Conservation (phyloP, 2,329 filamentous ascomycete genomes). For the Ophiostoma sp. region DNA sequence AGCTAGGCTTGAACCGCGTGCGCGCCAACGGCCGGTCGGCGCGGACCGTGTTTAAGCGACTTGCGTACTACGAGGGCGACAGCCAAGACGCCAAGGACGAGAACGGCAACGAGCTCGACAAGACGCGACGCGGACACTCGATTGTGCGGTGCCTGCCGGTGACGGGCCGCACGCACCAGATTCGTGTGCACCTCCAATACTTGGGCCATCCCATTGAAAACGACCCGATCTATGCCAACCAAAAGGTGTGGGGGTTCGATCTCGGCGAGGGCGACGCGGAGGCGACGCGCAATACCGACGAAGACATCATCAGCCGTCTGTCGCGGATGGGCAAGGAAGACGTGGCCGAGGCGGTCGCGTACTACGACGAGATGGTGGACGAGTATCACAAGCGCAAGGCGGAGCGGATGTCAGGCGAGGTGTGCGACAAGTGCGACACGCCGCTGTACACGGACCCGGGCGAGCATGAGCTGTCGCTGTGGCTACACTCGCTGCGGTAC, state of each 20-base stretch:
- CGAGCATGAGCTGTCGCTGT: constrained; percentile 82
- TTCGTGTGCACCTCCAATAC: constrained; percentile 91
- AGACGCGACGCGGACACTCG: constrained; percentile 63
- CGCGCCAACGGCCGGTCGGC: constrained; percentile 87
- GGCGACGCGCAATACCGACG: constrained; percentile 66
- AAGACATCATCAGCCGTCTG: constrained; percentile 81
- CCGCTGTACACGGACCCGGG: constrained; percentile 91
- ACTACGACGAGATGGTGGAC: constrained; percentile 90
- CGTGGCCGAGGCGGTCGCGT: constrained; percentile 81
- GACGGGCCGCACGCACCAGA: constrained; percentile 89
- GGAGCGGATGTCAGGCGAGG: constrained; percentile 84
- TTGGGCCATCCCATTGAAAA: constrained; percentile 93
- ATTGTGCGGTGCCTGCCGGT: constrained; percentile 91
- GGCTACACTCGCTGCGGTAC: constrained; percentile 87
- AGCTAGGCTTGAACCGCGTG: constrained; percentile 90
- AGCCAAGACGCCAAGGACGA: constrained; percentile 1
- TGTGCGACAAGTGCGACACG: constrained; percentile 76
- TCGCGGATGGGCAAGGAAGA: constrained; percentile 92
- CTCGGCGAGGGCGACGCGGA: constrained; percentile 66
- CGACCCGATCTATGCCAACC: constrained; percentile 95
- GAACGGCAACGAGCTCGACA: background rate
- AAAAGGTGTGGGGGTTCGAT: constrained; percentile 78
- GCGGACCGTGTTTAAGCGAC: constrained; percentile 80
- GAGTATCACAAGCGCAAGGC: constrained; percentile 85
- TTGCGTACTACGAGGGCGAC: constrained; percentile 68